Percentiles rank a stretch among this genome's conserved stretches.
phyloP scores from a whole-genome alignment of 805 yeast genomes.

The Saccharomycopsis sp. region DNA sequence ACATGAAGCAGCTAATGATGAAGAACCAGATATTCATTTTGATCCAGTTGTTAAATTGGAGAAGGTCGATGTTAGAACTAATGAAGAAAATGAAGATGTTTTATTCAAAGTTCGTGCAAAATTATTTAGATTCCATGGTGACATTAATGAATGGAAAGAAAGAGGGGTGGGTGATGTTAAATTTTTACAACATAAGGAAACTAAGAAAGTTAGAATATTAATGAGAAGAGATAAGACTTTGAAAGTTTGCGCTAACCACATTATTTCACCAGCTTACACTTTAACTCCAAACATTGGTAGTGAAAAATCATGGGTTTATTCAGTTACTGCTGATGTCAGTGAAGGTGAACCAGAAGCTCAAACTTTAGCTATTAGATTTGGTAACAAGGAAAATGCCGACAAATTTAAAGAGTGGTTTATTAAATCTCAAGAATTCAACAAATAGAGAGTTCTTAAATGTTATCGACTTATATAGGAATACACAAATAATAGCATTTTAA shows the following conservation, averaged over 20 bases:
- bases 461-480: not conserved
- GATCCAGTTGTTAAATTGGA: constrained; percentile 94
- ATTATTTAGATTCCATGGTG: constrained; percentile 82
- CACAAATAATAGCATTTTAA: not conserved
- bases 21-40: constrained; percentile 66
- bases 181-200: constrained; percentile 80
- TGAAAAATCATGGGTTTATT: constrained; percentile 98
- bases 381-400: constrained; percentile 88
- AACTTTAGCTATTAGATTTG: constrained; percentile 94
- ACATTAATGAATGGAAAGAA: constrained; percentile 92
- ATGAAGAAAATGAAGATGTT: constrained; percentile 85
- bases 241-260: constrained; percentile 97
- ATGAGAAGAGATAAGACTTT: constrained; percentile 99
- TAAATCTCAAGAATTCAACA: constrained; percentile 54
- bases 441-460: constrained; percentile 3
- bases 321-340: constrained; percentile 87
- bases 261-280: constrained; percentile 71
- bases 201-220: constrained; percentile 78
- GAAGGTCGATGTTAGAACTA: constrained; percentile 93
- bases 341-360: constrained; percentile 96
- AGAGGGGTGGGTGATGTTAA: constrained; percentile 99
- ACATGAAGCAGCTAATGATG: constrained; percentile 26
- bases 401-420: constrained; percentile 90
- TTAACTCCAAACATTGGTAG: constrained; percentile 92
- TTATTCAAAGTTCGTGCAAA: constrained; percentile 87